A percentile compares a stretch with the other conserved stretches of the same genome.
phyloP scores from a whole-genome alignment of 2,329 filamentous ascomycete species.

The Aspergillus sp. region DNA sequence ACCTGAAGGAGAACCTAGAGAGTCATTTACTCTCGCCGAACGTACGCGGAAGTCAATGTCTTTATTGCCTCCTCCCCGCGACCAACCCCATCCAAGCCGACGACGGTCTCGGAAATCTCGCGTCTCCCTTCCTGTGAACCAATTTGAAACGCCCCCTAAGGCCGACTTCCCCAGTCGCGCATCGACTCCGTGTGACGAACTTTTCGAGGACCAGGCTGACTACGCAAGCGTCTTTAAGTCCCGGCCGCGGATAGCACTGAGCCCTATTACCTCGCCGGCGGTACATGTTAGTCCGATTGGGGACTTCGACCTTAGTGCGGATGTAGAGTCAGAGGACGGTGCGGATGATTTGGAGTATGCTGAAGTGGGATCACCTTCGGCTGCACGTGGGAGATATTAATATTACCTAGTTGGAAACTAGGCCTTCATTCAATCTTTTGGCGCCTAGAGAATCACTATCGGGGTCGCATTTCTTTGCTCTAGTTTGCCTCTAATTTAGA shows the following conservation, averaged over 20 bases:
- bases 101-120: conserved; percentile 23
- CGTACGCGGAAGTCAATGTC: conserved; percentile 82
- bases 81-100: conserved; percentile 21
- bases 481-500: background rate
- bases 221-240: conserved; percentile 84
- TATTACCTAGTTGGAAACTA: background rate
- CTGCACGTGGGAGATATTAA: conserved; percentile 14
- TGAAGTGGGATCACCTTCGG: conserved; percentile 24
- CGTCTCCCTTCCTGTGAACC: conserved; percentile 53
- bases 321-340: conserved; percentile 13
- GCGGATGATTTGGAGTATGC: conserved; percentile 22
- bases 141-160: conserved; percentile 55
- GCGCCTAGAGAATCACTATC: background rate
- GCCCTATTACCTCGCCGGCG: conserved; percentile 56
- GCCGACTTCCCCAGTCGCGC: conserved; percentile 26
- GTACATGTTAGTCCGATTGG: conserved; percentile 35
- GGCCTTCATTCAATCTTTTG: background rate
- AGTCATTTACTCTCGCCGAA: conserved; percentile 61
- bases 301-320: conserved; percentile 24
- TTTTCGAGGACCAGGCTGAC: conserved; percentile 71
- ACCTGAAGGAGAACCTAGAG: conserved; percentile 3
- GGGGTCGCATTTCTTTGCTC: background rate
- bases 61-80: conserved; percentile 48
- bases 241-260: conserved; percentile 74
- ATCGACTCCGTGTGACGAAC: conserved; percentile 62